These are phyloP conservation scores for Conticribra weissflogii DNA, from an alignment of 108 stramenopile species.

Conservation along the genomic window DNA sequence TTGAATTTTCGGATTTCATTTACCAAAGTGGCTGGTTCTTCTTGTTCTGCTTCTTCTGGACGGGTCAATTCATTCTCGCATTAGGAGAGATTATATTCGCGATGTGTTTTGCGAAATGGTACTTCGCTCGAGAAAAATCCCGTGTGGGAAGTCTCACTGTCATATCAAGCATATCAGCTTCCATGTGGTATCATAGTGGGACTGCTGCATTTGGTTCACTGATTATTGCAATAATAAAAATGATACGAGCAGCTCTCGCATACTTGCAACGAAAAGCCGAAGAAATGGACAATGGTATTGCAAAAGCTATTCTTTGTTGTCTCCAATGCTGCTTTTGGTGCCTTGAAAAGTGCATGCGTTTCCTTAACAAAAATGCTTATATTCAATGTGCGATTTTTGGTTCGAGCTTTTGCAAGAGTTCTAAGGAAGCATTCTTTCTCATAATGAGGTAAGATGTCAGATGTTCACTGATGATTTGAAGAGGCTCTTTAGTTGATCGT, in stretches of 20 bases:
- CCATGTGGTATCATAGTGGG: conserved; percentile 85
- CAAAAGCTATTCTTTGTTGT: conserved; percentile 80
- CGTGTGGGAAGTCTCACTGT: conserved; percentile 75
- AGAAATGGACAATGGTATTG: conserved; percentile 70
- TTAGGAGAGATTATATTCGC: conserved; percentile 90
- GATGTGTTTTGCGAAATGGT: conserved; percentile 71
- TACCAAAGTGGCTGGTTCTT: conserved; percentile 75
- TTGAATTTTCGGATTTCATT: conserved; percentile 58
- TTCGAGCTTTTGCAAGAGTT: conserved; percentile 78
- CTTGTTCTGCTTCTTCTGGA: conserved; percentile 94
- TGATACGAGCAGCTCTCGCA: conserved; percentile 84
- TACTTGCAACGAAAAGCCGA: conserved; percentile 89
- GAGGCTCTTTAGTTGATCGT: neutral
- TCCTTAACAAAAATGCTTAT: conserved; percentile 93
- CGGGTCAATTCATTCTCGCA: conserved; percentile 90
- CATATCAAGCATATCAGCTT: conserved; percentile 50
- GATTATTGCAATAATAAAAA: conserved; percentile 89
- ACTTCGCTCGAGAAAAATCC: conserved; percentile 84
- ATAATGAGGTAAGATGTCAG: conserved; percentile 57
- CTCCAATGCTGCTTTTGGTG: conserved; percentile 90
- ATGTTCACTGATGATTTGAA: too few species aligned
- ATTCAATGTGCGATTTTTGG: conserved; percentile 93
- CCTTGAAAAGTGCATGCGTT: conserved; percentile 83
- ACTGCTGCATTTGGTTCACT: conserved; percentile 96
- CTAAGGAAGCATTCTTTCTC: conserved; percentile 80